A percentile compares a stretch with the other conserved stretches of the same genome.
Conservation (phyloP, 352 stramenopile species). For the Blastocystis sp. region DNA sequence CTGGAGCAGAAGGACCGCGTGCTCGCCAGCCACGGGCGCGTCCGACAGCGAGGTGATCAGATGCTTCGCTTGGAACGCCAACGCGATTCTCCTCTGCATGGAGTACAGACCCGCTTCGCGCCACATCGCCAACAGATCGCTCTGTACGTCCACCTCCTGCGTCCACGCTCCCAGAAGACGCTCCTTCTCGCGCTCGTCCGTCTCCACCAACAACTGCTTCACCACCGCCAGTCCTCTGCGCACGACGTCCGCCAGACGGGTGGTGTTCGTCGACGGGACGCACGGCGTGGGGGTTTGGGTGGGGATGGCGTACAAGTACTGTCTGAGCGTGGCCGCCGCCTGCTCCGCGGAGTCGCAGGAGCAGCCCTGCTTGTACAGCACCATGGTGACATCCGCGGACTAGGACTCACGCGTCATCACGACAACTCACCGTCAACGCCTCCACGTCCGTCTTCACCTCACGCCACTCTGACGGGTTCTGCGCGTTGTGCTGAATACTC, state of each 20-base stretch:
- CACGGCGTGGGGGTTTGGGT: not conserved
- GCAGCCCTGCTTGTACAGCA: constrained; percentile 14
- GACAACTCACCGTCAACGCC: not conserved
- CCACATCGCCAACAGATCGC: not conserved
- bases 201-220: not conserved
- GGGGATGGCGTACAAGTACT: not conserved
- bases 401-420: not conserved
- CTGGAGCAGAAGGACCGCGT: not conserved
- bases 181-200: not conserved
- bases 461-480: not conserved
- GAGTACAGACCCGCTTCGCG: not conserved
- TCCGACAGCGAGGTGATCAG: too few species aligned
- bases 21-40: not conserved
- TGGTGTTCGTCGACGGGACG: not conserved
- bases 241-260: not conserved
- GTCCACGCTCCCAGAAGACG: not conserved
- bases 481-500: not conserved
- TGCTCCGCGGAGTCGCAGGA: not conserved
- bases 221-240: not conserved
- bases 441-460: not conserved
- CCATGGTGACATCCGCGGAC: not conserved
- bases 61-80: not conserved
- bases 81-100: not conserved
- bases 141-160: not conserved
- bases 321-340: not conserved